Evolutionary conservation across 106 monocot species (phyloP), one percentile per base, ranked within the genome.

Genomic region (Acorus gramineus): DNA sequence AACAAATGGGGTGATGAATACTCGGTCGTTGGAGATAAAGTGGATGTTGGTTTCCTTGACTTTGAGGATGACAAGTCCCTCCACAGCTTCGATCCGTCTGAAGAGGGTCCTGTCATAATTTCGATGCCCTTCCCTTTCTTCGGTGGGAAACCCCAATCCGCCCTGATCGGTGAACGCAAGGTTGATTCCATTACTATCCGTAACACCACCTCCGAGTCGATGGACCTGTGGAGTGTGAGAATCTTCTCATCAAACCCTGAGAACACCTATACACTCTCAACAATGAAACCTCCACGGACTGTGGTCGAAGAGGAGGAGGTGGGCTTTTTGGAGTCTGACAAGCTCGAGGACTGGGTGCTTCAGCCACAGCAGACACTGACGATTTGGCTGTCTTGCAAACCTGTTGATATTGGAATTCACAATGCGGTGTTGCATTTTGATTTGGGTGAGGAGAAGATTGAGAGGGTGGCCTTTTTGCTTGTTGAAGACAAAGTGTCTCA

Each of bases 351-450:
- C 49, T 76, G 85, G 9, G 76, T 81, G 42, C 76, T 98, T 70
- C 88, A 83, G 51, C 92, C 98, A 0, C 77, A 77, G 5, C 78
- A 88, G 59, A 89, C 75, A 42, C 81, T 85, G 1, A 81, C 70
- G 14, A 73, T 92, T 66, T 98, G 91, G 91, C 65, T 98, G 14
- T 92, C 98, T 13, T 98, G 98, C 60, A 98, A 69, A 63, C 92
- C 98, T 47, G 78, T 77, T 71, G 88, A 84, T 8, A 83, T 98
- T 49, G 88, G 98, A 11, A 70, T 98, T 74, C 88, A 88, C 52
- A 86, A 73, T 8, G 64, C 92, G 47, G 80, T 89, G 14, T 72
- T 98, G 50, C 88, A 92, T 75, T 85, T 98, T 81, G 88, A 88
- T 71, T 55, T 79, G 12, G 98, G 79, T 2, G 74, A 85, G 74